These are phyloP conservation scores for Picea glauca DNA, from an alignment of 75 land plant genomes.

Conservation along the genomic window DNA sequence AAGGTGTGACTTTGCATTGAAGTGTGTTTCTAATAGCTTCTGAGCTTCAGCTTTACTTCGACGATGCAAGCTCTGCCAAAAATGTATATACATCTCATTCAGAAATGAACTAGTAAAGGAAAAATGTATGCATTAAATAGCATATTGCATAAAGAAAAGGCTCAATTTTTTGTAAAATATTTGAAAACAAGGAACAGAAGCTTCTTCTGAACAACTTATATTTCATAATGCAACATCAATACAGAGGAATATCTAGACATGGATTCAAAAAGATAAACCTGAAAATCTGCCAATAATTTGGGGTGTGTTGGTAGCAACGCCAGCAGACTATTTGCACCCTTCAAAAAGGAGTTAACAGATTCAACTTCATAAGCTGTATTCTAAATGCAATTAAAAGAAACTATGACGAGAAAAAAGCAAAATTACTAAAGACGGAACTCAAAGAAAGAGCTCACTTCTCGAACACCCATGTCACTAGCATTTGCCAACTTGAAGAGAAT, in stretches of 20 bases:
- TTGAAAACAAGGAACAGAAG: neutral
- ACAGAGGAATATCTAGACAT: neutral
- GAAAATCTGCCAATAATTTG: constrained; percentile 18
- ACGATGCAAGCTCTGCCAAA: constrained; percentile 2
- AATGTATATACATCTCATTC: constrained; percentile 2
- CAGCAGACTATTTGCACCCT: constrained; percentile 26
- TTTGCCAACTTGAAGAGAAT: constrained; percentile 21
- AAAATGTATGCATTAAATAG: neutral
- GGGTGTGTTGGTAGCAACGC: constrained; percentile 36
- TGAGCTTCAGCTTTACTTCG: constrained; percentile 4
- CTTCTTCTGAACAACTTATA: too few relatives aligned
- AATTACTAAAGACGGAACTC: neutral
- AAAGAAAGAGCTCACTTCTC: constrained; percentile 17
- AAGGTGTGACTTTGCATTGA: constrained; percentile 23
- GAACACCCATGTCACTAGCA: constrained; percentile 12
- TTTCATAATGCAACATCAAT: neutral
- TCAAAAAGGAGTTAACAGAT: constrained; percentile 4
- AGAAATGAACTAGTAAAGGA: neutral
- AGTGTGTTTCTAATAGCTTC: constrained; percentile 11
- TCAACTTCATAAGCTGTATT: neutral
- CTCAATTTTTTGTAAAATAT: neutral
- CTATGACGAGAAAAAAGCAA: neutral
- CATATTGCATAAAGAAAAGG: neutral
- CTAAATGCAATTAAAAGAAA: neutral
- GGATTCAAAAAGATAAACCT: constrained; percentile 9